Conservation (phyloP, 176 grass and related monocot species). For the Eleusine coracana region DNA sequence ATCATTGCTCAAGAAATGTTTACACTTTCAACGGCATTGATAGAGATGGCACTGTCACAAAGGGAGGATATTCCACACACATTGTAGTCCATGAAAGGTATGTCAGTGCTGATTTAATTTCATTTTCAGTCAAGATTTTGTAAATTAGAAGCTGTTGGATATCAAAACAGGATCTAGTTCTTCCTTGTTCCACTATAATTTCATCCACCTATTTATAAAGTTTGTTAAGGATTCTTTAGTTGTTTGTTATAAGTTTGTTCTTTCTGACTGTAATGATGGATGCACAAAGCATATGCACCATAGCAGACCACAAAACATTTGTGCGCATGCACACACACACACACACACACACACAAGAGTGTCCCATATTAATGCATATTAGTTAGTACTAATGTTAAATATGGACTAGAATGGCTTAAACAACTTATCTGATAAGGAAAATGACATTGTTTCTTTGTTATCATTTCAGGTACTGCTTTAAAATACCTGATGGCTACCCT, state of each 20-base stretch:
- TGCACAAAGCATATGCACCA: not conserved
- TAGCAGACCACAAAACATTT: too few species aligned
- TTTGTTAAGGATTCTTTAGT: not conserved
- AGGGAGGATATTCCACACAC: slow-evolving; percentile 80
- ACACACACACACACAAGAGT: not conserved
- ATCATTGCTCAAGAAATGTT: slow-evolving; percentile 49
- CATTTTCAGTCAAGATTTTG: not conserved
- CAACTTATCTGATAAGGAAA: not conserved
- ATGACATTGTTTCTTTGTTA: slow-evolving; percentile 7
- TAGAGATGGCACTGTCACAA: slow-evolving; percentile 71
- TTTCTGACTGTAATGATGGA: not conserved
- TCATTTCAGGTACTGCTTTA: slow-evolving; percentile 61
- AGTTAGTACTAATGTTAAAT: not conserved
- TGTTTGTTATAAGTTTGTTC: not conserved
- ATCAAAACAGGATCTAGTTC: not conserved
- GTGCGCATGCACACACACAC: too few species aligned
- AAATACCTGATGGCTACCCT: slow-evolving; percentile 83
- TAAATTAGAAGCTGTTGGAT: not conserved
- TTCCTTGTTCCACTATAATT: not conserved
- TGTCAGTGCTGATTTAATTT: not conserved
- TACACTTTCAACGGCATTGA: slow-evolving; percentile 68
- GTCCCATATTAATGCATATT: not conserved
- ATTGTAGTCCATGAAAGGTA: slow-evolving; percentile 81
- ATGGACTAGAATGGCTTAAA: not conserved
- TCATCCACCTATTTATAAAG: not conserved